Conservation (phyloP, 495 filamentous ascomycete species). For the Baudoinia panamericana region DNA sequence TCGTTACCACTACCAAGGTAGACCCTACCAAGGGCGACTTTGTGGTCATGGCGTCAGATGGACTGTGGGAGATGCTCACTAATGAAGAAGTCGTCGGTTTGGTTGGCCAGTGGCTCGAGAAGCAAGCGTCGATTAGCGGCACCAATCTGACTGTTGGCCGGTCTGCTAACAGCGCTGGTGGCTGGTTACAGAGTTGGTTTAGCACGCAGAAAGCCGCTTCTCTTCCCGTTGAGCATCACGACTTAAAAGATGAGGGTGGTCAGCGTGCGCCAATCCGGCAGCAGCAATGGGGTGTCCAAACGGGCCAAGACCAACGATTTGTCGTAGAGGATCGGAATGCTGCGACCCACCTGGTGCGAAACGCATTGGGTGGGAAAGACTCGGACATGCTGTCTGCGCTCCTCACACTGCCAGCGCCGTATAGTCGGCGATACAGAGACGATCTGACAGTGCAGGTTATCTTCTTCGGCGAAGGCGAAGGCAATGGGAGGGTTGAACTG, state of each 20-base stretch:
- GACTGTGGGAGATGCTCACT: conserved; percentile 97
- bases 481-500: conserved; percentile 58
- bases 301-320: conserved; percentile 58
- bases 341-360: conserved; percentile 88
- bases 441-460: conserved; percentile 97
- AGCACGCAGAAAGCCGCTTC: conserved; percentile 28
- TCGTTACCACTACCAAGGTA: conserved; percentile 90
- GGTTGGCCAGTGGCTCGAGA: conserved; percentile 90
- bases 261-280: conserved; percentile 68
- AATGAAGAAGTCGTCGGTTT: conserved; percentile 97
- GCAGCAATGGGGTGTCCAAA: conserved; percentile 67
- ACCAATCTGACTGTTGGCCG: conserved; percentile 17
- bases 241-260: conserved; percentile 24
- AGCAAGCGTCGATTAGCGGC: conserved; percentile 30
- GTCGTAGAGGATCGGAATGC: conserved; percentile 93
- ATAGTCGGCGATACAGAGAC: conserved; percentile 79
- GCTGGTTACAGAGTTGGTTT: conserved; percentile 47
- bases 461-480: conserved; percentile 77
- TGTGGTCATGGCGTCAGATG: conserved; percentile 90
- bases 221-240: conserved; percentile 46
- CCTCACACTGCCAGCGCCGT: conserved; percentile 81
- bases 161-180: conserved; percentile 7
- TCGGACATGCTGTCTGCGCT: conserved; percentile 89
- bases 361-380: conserved; percentile 89
- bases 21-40: conserved; percentile 87